These are phyloP conservation scores for Metarhizium robertsii DNA, from an alignment of 2,329 filamentous ascomycete genomes.

Conservation along the genomic window DNA sequence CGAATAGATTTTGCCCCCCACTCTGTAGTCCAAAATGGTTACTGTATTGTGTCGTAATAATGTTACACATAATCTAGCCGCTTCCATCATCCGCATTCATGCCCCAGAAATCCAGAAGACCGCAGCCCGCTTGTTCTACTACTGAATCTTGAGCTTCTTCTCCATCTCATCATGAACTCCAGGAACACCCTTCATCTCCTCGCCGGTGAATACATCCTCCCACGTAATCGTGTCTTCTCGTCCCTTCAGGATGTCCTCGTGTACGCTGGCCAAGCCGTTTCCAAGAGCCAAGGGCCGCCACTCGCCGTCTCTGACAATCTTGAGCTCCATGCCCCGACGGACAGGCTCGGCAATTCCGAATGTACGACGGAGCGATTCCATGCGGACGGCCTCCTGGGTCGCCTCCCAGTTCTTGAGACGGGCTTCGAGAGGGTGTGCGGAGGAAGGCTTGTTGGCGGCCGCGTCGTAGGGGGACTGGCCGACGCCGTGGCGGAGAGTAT, in stretches of 20 bases:
- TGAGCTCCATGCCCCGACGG: slow-evolving; percentile 87
- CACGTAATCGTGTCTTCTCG: slow-evolving; percentile 70
- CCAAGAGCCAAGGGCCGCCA: slow-evolving; percentile 69
- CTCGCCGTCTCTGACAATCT: slow-evolving; percentile 71
- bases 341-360: slow-evolving; percentile 93
- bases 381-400: slow-evolving; percentile 80
- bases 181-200: slow-evolving; percentile 60
- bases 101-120: neutral
- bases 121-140: neutral
- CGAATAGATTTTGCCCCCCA: neutral
- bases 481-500: slow-evolving; percentile 81
- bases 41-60: slow-evolving; percentile 1
- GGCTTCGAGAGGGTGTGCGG: slow-evolving; percentile 78
- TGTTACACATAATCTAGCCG: neutral
- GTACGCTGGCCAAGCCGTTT: slow-evolving; percentile 52
- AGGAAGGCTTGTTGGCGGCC: slow-evolving; percentile 38
- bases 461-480: slow-evolving; percentile 48
- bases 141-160: slow-evolving; percentile 69
- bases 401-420: slow-evolving; percentile 84
- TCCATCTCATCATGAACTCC: slow-evolving; percentile 92
- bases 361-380: slow-evolving; percentile 76
- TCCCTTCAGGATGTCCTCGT: slow-evolving; percentile 82
- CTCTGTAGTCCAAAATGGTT: neutral
- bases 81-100: neutral
- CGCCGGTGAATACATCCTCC: slow-evolving; percentile 88